phyloP scores from a whole-genome alignment of 768 basidiomycete species.

The Phaeotremella fagi region DNA sequence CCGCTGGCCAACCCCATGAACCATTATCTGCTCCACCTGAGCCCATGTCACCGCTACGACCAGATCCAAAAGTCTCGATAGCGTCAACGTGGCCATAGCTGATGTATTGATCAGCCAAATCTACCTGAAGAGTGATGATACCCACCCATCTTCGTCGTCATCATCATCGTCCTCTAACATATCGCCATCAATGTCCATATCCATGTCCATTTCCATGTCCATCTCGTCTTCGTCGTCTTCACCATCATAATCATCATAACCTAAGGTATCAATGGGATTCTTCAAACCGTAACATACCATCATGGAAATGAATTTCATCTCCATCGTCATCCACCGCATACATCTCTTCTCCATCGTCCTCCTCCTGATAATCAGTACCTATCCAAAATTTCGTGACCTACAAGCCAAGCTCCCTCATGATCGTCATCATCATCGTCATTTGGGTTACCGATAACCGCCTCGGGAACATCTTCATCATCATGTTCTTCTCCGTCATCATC shows the following conservation, averaged over 20 bases:
- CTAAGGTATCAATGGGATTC: background rate
- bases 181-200: no score
- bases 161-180: no score
- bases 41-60: background rate
- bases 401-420: constrained; percentile 3
- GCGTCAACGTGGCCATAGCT: constrained; percentile 27
- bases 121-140: constrained; percentile 50
- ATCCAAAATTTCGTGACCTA: background rate
- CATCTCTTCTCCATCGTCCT: background rate
- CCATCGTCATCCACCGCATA: constrained; percentile 8
- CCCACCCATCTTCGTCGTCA: constrained; percentile 49
- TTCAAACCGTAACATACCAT: background rate
- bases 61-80: constrained; percentile 11
- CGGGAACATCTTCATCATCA: constrained; percentile 7
- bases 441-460: background rate
- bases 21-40: background rate
- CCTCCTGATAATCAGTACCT: background rate
- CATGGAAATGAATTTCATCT: constrained; percentile 14
- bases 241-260: background rate
- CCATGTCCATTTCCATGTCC: constrained; percentile 50
- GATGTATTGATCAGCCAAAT: constrained; percentile 4
- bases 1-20: constrained; percentile 27
- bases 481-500: constrained; percentile 25
- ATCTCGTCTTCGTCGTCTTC: constrained; percentile 51
- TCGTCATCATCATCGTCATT: constrained; percentile 7